Evolutionary conservation across 331 rosid species (phyloP).

Genomic region (Phaseolus coccineus): DNA sequence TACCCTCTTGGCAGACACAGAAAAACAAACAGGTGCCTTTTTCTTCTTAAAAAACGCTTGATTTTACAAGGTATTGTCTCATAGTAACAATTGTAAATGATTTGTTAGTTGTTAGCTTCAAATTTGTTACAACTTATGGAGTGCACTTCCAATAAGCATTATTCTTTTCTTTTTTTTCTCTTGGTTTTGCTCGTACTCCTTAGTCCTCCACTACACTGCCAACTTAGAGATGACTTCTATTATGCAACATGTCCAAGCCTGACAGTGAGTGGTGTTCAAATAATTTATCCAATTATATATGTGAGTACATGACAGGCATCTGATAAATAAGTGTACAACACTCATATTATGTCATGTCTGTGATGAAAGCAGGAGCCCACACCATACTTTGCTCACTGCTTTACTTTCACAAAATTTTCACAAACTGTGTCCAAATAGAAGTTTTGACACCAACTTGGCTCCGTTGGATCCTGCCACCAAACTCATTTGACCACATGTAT

Average conservation of each 20-base stretch:
- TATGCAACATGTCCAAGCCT: constrained; percentile 63
- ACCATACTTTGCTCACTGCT: constrained; percentile 69
- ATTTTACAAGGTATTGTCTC: constrained; percentile 6
- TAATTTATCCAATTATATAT: no score
- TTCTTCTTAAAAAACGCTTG: constrained; percentile 49
- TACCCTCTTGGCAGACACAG: neutral
- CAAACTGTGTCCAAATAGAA: constrained; percentile 55
- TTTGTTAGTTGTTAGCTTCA: neutral
- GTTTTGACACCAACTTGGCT: constrained; percentile 55
- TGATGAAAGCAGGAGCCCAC: constrained; percentile 64
- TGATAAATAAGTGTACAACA: neutral
- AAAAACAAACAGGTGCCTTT: neutral
- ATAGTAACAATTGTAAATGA: neutral
- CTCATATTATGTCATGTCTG: neutral
- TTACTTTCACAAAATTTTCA: constrained; percentile 45
- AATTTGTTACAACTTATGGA: constrained; percentile 44
- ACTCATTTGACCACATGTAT: constrained; percentile 65
- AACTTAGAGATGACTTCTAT: constrained; percentile 65
- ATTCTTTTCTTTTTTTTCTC: constrained; percentile 19
- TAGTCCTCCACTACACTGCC: constrained; percentile 51
- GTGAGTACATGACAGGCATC: neutral
- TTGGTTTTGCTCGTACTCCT: constrained; percentile 51
- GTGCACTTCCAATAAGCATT: constrained; percentile 35
- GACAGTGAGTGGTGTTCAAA: constrained; percentile 35
- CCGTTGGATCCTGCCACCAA: constrained; percentile 54